A percentile compares a stretch with the other conserved stretches of the same genome.
Conservation (phyloP, 768 basidiomycete genomes). For the Macrocybe gigantea region DNA sequence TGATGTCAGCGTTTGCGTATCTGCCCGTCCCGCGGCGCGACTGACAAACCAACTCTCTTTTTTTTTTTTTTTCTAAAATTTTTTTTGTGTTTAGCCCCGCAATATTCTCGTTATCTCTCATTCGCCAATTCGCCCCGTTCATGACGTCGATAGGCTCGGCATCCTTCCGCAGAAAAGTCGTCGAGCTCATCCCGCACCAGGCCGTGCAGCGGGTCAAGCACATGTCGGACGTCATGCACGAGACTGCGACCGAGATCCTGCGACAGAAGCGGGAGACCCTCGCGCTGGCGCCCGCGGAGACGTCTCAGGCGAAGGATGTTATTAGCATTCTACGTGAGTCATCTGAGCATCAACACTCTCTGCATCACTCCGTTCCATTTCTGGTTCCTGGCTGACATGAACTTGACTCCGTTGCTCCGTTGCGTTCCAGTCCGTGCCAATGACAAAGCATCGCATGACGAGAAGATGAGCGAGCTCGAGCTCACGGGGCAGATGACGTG, state of each 20-base stretch:
- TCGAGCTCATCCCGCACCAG: conserved; percentile 31
- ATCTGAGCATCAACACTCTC: not conserved
- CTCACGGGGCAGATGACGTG: conserved; percentile 47
- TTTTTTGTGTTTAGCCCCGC: conserved; percentile 29
- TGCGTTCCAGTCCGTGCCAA: conserved; percentile 29
- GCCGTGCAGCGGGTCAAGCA: conserved; percentile 35
- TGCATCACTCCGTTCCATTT: no score
- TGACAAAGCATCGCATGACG: conserved; percentile 22
- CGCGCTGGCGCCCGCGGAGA: conserved; percentile 12
- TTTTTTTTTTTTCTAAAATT: not conserved
- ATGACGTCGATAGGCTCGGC: conserved; percentile 35
- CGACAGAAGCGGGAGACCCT: conserved; percentile 27
- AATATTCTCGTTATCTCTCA: conserved; percentile 36
- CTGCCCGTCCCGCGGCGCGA: no score
- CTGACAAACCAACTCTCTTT: not conserved
- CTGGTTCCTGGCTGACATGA: no score
- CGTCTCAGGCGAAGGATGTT: conserved; percentile 36
- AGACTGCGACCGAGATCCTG: conserved; percentile 34
- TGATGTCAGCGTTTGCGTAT: conserved; percentile 27
- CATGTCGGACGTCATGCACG: conserved; percentile 45
- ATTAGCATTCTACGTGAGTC: conserved; percentile 42
- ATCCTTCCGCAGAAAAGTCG: conserved; percentile 34
- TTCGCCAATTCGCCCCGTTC: conserved; percentile 41
- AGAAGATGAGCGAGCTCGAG: conserved; percentile 36
- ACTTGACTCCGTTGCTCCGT: not conserved